Evolutionary conservation across 2,329 filamentous ascomycete genomes (phyloP).

Genomic region (Chrysosporium keratinophilum): DNA sequence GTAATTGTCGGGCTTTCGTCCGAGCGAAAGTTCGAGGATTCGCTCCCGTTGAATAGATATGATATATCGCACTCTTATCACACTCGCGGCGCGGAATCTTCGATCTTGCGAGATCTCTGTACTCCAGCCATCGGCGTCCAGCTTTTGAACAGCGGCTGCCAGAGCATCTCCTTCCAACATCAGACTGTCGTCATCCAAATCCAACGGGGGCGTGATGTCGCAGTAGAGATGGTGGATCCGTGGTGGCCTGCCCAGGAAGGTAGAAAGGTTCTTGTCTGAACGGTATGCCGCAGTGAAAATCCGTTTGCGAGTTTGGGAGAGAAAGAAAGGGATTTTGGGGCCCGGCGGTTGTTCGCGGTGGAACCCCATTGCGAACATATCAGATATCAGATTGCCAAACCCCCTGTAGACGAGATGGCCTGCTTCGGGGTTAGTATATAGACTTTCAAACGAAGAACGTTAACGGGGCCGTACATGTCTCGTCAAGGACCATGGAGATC

Average conservation of each 20-base stretch:
- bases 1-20: conserved; percentile 12
- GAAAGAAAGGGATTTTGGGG: conserved; percentile 20
- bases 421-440: conserved; percentile 9
- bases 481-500: conserved; percentile 15
- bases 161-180: conserved; percentile 12
- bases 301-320: conserved; percentile 22
- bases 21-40: conserved; percentile 20
- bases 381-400: conserved; percentile 18
- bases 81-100: conserved; percentile 15
- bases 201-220: conserved; percentile 22
- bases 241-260: conserved; percentile 25
- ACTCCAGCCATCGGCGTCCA: conserved; percentile 20
- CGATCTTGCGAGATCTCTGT: conserved; percentile 10
- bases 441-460: not conserved
- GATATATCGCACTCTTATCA: conserved; percentile 19
- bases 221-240: conserved; percentile 24
- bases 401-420: conserved; percentile 17
- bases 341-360: conserved; percentile 13
- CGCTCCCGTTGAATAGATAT: conserved; percentile 20
- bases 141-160: conserved; percentile 13
- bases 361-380: conserved; percentile 16
- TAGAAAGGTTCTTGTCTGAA: conserved; percentile 24
- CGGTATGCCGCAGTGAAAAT: conserved; percentile 22
- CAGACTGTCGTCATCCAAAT: conserved; percentile 23
- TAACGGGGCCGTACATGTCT: conserved; percentile 13